Evolutionary conservation across 257 asterid genomes (phyloP), one percentile per base, ranked within the genome.

Genomic region (Solanum piurae): DNA sequence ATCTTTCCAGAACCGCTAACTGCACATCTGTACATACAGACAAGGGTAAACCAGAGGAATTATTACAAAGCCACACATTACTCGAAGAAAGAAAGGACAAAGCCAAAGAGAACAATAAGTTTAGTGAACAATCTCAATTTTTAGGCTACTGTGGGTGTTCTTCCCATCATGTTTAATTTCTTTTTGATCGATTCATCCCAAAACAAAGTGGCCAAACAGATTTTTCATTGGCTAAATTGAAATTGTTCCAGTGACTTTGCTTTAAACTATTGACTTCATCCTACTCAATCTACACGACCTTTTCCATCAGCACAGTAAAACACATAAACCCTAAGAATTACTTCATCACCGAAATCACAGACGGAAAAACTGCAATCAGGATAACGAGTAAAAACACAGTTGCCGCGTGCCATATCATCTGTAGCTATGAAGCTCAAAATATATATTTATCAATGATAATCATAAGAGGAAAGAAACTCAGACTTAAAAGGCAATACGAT

Each of bases 1-100:
- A 95, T 95, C 94, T 97, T 97, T 90, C 99, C 99, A 89, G 96
- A 95, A 87, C 99, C 99, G 89, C 98, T 97, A 91, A 97, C 99
- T 86, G 94, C 96, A 92, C 99, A 97, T 90, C 99, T 95, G 95
- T 88, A 86, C 86, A 89, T 86, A 89, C 91, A 85, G 29, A 76
- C 86, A 72, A 84, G 68, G 42, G 87, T 73, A 40, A 75, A 86
- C 83, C 36, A 38, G 9, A 71, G 68, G 49, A 72, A 80, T 77
- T 60, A 82, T 76, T 33, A 49, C 23, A 74, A 11, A 37, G 83
- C 21, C 55, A 75, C 83, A 75, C 34, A 75, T 75, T 40, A 33
- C 83, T 76, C 34, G 4, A 76, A 76, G 83, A 75, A 38, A 37
- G 33, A 40, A 75, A 33, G 58, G 55, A 38, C 83, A 38, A 75